Evolutionary conservation across 73 alveolate species (phyloP).

Genomic region (Tetrahymena thermophila): DNA sequence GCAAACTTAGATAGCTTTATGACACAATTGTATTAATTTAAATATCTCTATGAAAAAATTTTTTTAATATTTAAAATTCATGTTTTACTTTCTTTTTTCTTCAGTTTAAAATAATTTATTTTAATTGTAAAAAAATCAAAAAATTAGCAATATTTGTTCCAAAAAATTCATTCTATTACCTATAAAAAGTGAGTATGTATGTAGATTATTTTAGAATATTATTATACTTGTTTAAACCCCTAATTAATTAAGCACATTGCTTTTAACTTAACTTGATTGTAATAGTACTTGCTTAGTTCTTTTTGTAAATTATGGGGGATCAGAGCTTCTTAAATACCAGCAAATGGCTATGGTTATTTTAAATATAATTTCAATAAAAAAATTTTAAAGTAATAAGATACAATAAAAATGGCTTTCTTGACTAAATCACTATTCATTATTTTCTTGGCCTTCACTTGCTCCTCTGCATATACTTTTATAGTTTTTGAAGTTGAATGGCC

Average conservation of each 20-base stretch:
- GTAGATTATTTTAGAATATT: neutral
- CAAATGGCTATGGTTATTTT: neutral
- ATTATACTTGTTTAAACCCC: neutral
- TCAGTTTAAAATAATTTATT: too few relatives aligned
- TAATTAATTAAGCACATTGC: neutral
- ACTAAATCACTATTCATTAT: neutral
- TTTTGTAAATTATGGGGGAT: neutral
- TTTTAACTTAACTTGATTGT: neutral
- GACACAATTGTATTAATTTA: too few relatives aligned
- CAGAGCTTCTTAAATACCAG: neutral
- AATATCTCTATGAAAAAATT: too few relatives aligned
- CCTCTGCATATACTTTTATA: neutral
- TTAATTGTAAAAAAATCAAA: too few relatives aligned
- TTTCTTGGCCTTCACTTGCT: neutral
- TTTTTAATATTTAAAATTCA: too few relatives aligned
- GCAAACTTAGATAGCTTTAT: neutral
- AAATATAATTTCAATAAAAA: neutral
- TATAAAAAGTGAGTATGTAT: too few relatives aligned
- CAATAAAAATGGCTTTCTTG: neutral
- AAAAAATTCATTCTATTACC: too few relatives aligned
- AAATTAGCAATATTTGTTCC: too few relatives aligned
- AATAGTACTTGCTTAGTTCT: neutral
- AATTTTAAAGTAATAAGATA: neutral
- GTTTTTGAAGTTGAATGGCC: conserved; percentile 41
- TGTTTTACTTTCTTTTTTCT: too few relatives aligned